Evolutionary conservation across 225 moss, liverwort and hornwort species (phyloP).

Genomic region (Neckera pumila): DNA sequence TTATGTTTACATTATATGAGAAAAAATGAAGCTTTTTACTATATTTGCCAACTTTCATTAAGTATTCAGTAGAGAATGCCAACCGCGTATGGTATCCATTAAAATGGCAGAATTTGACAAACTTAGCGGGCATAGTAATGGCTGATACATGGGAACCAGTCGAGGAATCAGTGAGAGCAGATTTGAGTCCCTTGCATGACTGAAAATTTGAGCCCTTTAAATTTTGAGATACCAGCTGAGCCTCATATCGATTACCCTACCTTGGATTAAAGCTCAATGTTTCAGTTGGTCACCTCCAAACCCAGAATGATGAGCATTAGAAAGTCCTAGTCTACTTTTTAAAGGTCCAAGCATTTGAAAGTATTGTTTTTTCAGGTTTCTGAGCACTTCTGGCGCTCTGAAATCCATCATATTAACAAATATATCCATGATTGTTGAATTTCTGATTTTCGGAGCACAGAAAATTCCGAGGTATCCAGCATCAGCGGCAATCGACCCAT

Average conservation of each 20-base stretch:
- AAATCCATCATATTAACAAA: not conserved
- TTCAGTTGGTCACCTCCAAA: not conserved
- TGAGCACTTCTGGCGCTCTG: not conserved
- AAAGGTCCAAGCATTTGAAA: not conserved
- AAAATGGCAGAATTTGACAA: not conserved
- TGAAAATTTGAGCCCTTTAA: not conserved
- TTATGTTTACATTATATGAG: not conserved
- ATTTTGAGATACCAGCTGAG: not conserved
- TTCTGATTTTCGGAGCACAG: not conserved
- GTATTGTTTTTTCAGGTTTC: not conserved
- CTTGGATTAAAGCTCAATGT: not conserved
- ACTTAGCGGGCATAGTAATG: no score
- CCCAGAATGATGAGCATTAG: not conserved
- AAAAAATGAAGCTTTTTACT: no score
- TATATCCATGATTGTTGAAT: not conserved
- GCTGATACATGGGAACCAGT: not conserved
- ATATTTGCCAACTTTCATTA: not conserved
- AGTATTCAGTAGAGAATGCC: not conserved
- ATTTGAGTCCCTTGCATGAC: not conserved
- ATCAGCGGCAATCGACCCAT: constrained; percentile 35
- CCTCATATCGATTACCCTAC: not conserved
- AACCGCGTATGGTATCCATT: not conserved
- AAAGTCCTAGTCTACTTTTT: no score
- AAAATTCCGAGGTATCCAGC: constrained; percentile 31
- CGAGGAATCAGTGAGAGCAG: not conserved